Base-by-base conservation (phyloP, 2,329 filamentous ascomycete species). In the Corniculantispora saksenae region DNA sequence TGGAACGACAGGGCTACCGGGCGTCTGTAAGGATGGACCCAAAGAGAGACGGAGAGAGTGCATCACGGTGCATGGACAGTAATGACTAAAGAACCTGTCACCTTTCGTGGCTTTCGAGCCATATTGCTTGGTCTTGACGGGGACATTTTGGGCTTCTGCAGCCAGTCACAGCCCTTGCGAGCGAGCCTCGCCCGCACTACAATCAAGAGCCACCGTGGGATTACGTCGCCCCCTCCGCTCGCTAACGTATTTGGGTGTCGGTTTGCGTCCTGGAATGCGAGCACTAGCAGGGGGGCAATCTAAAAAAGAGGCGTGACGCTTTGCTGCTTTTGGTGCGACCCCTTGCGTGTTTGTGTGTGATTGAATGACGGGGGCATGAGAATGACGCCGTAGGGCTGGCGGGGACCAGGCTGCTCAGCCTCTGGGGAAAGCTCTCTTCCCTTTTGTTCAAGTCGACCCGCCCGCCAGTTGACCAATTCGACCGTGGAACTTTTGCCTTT, bases 211-310 rank as follows among this genome's bases (percentile, higher is more conserved):
- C 19, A n/a, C 8, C 3, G 5, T 32, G n/a, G n/a, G 5, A 55
- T 55, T 38, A 55, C n/a, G n/a, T 55, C 13, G 53, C 53, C n/a
- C 19, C 19, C 50, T 17, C 21, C 32, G 29, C 53, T 55, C 10
- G 53, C 32, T 32, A 38, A 38, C 53, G 53, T 55, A 40, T 21
- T 17, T 50, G 32, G 32, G 32, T 29, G 53, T 55, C 53, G 53
- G 53, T n/a, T 55, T 55, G n/a, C 29, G 53, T 10, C 19, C 53
- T 38, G n/a, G 53, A 55, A 55, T 55, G 53, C 53, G 53, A 55
- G 53, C 53, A 29, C 47, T 50, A 50, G 21, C 21, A 25, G 21
- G 47, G 47, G 21, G 47, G 47, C 23, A 25, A 50, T 50, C 47
- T 21, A 15, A 12, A 9, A 23, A 25, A 25, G 47, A 35, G 17